Conservation (phyloP, 139 green algal genomes). For the Choricystis sp. region DNA sequence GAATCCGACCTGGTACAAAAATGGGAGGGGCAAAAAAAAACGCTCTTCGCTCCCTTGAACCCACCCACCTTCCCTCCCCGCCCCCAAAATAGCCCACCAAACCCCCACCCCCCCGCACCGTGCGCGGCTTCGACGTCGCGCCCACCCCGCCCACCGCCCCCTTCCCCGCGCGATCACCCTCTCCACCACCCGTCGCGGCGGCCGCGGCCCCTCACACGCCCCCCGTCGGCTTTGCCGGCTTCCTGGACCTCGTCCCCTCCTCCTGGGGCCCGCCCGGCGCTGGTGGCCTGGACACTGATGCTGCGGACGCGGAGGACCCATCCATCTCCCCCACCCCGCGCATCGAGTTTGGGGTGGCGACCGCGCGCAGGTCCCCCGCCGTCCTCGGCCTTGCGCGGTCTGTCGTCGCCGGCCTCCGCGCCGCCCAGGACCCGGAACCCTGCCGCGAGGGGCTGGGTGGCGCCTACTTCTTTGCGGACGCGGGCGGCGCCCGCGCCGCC, state of each 20-base stretch:
- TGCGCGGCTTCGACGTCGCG: neutral
- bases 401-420: constrained; percentile 50
- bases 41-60: too few species aligned
- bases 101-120: neutral
- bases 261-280: neutral
- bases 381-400: constrained; percentile 46
- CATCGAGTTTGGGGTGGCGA: neutral
- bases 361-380: neutral
- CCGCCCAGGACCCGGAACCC: constrained; percentile 52
- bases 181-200: too few species aligned
- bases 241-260: neutral
- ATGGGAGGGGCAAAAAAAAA: too few species aligned
- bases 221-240: neutral
- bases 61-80: too few species aligned
- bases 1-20: too few species aligned
- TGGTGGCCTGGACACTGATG: neutral
- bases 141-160: neutral
- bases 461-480: constrained; percentile 75
- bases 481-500: constrained; percentile 43
- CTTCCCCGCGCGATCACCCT: neutral
- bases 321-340: too few species aligned
- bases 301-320: neutral
- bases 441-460: constrained; percentile 55
- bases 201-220: too few species aligned
- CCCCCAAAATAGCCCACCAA: too few species aligned